phyloP scores from a whole-genome alignment of 768 basidiomycete species.

The Wakefieldia striispora region DNA sequence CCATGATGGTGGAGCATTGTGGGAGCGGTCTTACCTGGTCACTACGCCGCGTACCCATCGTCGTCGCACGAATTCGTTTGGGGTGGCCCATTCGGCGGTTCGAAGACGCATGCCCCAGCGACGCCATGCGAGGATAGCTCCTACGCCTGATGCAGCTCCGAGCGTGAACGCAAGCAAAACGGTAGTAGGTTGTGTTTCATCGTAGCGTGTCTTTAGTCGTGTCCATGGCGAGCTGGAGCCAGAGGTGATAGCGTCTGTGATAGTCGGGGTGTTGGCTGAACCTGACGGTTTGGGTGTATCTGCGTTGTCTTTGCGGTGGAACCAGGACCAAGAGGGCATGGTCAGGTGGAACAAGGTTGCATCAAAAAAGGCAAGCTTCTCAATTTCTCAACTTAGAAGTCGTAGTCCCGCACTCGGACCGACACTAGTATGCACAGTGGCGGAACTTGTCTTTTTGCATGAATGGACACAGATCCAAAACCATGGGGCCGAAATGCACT shows the following conservation, averaged over 20 bases:
- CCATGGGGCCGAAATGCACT: too few species aligned
- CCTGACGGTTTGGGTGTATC: not conserved
- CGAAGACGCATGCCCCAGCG: slow-evolving; percentile 59
- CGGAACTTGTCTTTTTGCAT: too few species aligned
- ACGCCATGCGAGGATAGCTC: slow-evolving; percentile 34
- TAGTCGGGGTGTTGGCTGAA: not conserved
- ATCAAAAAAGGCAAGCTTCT: slow-evolving; percentile 1
- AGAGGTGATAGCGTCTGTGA: not conserved
- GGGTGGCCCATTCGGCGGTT: slow-evolving; percentile 70
- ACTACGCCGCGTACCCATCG: slow-evolving; percentile 80
- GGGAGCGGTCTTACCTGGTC: slow-evolving; percentile 53
- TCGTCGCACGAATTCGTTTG: slow-evolving; percentile 51
- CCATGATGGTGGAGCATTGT: not conserved
- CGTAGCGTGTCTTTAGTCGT: not conserved
- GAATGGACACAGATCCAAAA: too few species aligned
- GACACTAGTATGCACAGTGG: too few species aligned
- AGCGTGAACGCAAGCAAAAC: slow-evolving; percentile 11
- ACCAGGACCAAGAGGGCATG: slow-evolving; percentile 8
- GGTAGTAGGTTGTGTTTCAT: not conserved
- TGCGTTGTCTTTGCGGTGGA: not conserved
- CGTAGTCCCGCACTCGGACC: too few species aligned
- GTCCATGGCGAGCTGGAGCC: not conserved
- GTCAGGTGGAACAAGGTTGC: too few species aligned
- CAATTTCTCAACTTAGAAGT: too few species aligned
- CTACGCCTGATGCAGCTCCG: slow-evolving; percentile 13